Evolutionary conservation across 2,329 filamentous ascomycete genomes (phyloP).

Genomic region (Claviceps fusiformis): DNA sequence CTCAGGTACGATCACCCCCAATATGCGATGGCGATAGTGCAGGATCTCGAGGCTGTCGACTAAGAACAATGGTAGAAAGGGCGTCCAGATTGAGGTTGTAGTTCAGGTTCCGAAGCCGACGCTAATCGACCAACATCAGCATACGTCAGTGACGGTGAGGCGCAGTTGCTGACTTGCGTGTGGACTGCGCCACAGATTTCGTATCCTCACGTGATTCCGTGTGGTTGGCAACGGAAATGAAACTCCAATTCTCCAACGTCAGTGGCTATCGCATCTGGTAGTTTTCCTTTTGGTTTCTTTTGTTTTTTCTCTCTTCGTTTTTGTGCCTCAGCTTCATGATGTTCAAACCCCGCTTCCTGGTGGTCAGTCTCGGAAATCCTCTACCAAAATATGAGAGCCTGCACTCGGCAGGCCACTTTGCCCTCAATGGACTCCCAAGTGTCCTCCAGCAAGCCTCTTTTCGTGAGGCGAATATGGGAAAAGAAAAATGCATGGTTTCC

Average conservation of each 20-base stretch:
- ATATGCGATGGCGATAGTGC: background rate
- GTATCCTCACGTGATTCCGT: constrained; percentile 16
- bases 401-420: constrained; percentile 76
- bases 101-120: constrained; percentile 18
- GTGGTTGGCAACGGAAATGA: constrained; percentile 5
- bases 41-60: background rate
- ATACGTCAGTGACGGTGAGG: constrained; percentile 11
- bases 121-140: constrained; percentile 13
- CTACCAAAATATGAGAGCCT: constrained; percentile 61
- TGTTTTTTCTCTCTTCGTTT: background rate
- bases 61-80: background rate
- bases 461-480: constrained; percentile 30
- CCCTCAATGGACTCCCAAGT: constrained; percentile 48
- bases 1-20: background rate
- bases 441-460: constrained; percentile 34
- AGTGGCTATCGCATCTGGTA: background rate
- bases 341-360: constrained; percentile 46
- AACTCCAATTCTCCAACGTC: background rate
- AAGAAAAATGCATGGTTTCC: constrained; percentile 37
- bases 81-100: background rate
- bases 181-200: constrained; percentile 6
- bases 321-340: constrained; percentile 11
- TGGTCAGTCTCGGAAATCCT: constrained; percentile 83
- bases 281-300: background rate
- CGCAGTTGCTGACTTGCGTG: constrained; percentile 1